Conservation (phyloP, 2,329 filamentous ascomycete species). For the Zasmidium cellare region DNA sequence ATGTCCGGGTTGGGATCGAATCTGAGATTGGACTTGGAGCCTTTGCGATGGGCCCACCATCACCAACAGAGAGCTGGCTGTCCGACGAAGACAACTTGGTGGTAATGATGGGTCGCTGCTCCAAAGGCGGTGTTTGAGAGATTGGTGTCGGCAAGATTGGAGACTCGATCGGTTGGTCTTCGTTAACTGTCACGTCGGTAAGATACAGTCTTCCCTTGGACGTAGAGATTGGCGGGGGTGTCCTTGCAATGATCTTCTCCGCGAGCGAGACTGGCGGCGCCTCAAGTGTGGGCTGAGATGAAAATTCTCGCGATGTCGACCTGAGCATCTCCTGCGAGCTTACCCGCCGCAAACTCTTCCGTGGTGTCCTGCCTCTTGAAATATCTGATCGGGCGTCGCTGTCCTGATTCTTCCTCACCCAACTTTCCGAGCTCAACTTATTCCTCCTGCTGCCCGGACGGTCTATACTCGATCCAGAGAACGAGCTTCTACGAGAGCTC, state of each 20-base stretch:
- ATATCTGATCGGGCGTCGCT: constrained; percentile 24
- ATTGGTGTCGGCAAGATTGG: constrained; percentile 7
- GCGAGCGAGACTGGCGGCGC: constrained; percentile 20
- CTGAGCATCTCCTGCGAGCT: constrained; percentile 28
- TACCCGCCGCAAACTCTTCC: constrained; percentile 24
- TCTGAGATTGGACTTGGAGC: constrained; percentile 31
- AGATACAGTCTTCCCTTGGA: constrained; percentile 36
- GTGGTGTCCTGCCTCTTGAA: constrained; percentile 18
- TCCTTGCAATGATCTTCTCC: constrained; percentile 29
- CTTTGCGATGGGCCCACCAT: constrained; percentile 19
- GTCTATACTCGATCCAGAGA: constrained; percentile 11
- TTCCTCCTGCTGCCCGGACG: constrained; percentile 35
- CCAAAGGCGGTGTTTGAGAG: neutral
- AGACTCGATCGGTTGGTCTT: constrained; percentile 21
- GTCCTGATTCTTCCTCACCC: constrained; percentile 27
- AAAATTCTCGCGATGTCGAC: constrained; percentile 4
- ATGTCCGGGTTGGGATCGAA: constrained; percentile 36
- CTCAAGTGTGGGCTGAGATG: neutral
- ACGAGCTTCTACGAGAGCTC: constrained; percentile 20
- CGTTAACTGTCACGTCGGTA: constrained; percentile 24
- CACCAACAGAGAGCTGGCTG: constrained; percentile 12
- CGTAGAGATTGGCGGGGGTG: constrained; percentile 40
- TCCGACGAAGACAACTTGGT: constrained; percentile 9
- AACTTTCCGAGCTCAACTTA: constrained; percentile 35
- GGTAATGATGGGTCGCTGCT: neutral